Percentiles rank a stretch among this genome's conserved stretches.
Conservation (phyloP, 352 stramenopile species). For the Stramenopiles sp. region DNA sequence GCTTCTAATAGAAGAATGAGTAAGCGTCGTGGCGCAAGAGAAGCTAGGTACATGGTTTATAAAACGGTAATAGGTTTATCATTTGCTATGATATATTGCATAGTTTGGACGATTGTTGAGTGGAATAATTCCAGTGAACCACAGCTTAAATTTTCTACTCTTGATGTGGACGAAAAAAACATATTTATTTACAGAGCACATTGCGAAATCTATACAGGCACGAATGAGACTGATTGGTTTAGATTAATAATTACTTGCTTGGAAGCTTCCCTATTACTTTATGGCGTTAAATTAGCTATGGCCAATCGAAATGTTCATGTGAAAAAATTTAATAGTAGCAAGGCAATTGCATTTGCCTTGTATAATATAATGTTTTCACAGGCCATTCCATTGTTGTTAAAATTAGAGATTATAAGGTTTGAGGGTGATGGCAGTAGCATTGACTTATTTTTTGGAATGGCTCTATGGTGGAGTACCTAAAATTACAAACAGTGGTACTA, state of each 20-base stretch:
- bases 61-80: background rate
- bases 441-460: background rate
- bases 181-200: background rate
- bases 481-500: too few species aligned
- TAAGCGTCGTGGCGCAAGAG: background rate
- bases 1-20: background rate
- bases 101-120: background rate
- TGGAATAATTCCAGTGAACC: background rate
- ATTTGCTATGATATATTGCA: background rate
- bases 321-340: background rate
- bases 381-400: background rate
- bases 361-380: background rate
- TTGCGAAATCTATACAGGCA: background rate
- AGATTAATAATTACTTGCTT: background rate
- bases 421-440: background rate
- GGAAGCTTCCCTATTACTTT: background rate
- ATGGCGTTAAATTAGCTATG: background rate
- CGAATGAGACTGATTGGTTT: background rate
- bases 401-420: background rate
- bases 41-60: background rate
- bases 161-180: too few species aligned
- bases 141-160: too few species aligned
- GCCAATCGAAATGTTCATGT: background rate
- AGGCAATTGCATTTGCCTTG: background rate
- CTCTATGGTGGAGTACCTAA: background rate